Evolutionary conservation across 805 yeast genomes (phyloP).

Genomic region (Candida ortonii): DNA sequence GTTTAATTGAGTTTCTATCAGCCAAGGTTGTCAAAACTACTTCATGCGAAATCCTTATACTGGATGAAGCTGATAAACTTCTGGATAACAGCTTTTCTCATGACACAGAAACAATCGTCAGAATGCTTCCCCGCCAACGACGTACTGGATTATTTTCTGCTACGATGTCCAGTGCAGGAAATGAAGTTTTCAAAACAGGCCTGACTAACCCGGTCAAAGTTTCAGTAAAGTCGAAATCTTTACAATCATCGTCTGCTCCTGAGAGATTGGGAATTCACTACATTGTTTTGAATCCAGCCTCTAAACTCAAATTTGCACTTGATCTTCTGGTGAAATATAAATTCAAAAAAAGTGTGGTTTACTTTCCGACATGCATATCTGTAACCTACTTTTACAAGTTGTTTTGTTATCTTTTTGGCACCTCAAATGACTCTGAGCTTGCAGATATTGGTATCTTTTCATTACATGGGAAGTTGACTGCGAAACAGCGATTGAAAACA

Average conservation of each 20-base stretch:
- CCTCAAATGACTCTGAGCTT: constrained; percentile 17
- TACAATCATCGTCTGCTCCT: constrained; percentile 51
- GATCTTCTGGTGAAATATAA: constrained; percentile 49
- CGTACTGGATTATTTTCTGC: constrained; percentile 95
- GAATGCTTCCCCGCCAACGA: constrained; percentile 80
- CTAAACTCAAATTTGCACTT: constrained; percentile 59
- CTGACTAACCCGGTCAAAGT: constrained; percentile 90
- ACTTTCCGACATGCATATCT: constrained; percentile 84
- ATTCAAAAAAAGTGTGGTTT: constrained; percentile 81
- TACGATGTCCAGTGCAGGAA: constrained; percentile 80
- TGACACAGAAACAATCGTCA: constrained; percentile 66
- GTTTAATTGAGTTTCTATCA: constrained; percentile 70
- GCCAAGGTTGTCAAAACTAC: constrained; percentile 56
- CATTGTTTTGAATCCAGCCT: constrained; percentile 53
- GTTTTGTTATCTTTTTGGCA: constrained; percentile 40
- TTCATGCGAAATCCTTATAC: constrained; percentile 67
- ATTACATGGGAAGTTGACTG: constrained; percentile 86
- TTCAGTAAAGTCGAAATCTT: constrained; percentile 57
- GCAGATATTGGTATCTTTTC: constrained; percentile 51
- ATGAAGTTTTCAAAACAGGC: constrained; percentile 78
- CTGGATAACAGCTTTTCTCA: constrained; percentile 72
- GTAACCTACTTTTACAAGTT: constrained; percentile 74
- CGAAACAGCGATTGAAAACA: constrained; percentile 74
- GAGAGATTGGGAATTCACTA: constrained; percentile 60
- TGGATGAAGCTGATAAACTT: constrained; percentile 93